Evolutionary conservation across 208 protist species (phyloP).

Genomic region (Phytomonas sp.): DNA sequence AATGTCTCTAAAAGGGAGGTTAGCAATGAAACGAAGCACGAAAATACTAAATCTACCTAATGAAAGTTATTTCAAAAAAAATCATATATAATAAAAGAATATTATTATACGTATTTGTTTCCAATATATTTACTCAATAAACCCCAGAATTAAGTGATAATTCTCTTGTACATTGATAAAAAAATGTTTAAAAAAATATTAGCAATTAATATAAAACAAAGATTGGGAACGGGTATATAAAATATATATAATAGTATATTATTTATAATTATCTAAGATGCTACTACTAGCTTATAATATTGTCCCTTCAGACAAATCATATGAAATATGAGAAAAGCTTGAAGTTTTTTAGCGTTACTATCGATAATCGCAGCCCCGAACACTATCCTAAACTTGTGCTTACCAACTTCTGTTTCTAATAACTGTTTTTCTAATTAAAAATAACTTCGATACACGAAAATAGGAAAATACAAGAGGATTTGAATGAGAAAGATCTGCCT

Average conservation of each 20-base stretch:
- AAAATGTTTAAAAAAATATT: slow-evolving; percentile 7
- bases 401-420: neutral
- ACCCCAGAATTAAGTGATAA: neutral
- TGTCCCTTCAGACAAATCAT: slow-evolving; percentile 1
- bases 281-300: neutral
- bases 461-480: neutral
- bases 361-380: slow-evolving; percentile 1
- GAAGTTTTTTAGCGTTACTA: neutral
- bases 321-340: neutral
- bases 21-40: neutral
- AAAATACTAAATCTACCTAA: neutral
- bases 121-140: neutral
- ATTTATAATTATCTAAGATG: neutral
- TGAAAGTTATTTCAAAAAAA: neutral
- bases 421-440: neutral
- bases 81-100: neutral
- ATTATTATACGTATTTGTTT: neutral
- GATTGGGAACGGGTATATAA: neutral
- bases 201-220: neutral
- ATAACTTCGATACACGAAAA: neutral
- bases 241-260: slow-evolving; percentile 7
- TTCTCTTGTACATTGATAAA: slow-evolving; percentile 1
- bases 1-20: slow-evolving; percentile 5
- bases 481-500: neutral
- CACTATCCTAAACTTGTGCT: neutral